Evolutionary conservation across 2,329 filamentous ascomycete genomes (phyloP).

Genomic region (Verticillium dahliae): DNA sequence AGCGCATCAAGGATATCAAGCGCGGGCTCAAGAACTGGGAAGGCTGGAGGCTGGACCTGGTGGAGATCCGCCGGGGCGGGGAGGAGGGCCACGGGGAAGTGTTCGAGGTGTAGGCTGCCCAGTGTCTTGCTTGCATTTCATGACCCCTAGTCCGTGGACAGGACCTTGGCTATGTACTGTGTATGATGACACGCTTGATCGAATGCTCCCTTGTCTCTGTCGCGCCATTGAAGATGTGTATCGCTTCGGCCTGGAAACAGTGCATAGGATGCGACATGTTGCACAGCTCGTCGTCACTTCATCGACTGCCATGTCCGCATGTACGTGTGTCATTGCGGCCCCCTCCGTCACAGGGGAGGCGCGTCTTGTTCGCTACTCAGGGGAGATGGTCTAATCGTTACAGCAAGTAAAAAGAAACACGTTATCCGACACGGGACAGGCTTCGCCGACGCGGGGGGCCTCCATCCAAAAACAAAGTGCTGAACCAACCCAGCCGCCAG

Average conservation of each 20-base stretch:
- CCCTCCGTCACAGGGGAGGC: not conserved
- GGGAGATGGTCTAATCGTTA: not conserved
- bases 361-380: not conserved
- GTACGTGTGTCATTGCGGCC: not conserved
- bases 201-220: not conserved
- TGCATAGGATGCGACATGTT: too few relatives aligned
- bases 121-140: not conserved
- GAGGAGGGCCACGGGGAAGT: conserved; percentile 57
- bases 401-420: not conserved
- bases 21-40: conserved; percentile 59
- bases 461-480: not conserved
- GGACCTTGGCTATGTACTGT: not conserved
- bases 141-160: not conserved
- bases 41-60: conserved; percentile 59
- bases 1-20: conserved; percentile 60
- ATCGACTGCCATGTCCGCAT: not conserved
- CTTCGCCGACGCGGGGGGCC: not conserved
- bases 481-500: not conserved
- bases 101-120: conserved; percentile 47
- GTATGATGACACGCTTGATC: not conserved
- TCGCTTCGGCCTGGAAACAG: too few relatives aligned
- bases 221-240: too few relatives aligned
- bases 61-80: conserved; percentile 50
- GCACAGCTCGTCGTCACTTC: too few relatives aligned
- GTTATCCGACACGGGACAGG: not conserved